A percentile compares a stretch with the other conserved stretches of the same genome.
Evolutionary conservation across 805 yeast genomes (phyloP).

Genomic region (Lachancea lanzarotensis): DNA sequence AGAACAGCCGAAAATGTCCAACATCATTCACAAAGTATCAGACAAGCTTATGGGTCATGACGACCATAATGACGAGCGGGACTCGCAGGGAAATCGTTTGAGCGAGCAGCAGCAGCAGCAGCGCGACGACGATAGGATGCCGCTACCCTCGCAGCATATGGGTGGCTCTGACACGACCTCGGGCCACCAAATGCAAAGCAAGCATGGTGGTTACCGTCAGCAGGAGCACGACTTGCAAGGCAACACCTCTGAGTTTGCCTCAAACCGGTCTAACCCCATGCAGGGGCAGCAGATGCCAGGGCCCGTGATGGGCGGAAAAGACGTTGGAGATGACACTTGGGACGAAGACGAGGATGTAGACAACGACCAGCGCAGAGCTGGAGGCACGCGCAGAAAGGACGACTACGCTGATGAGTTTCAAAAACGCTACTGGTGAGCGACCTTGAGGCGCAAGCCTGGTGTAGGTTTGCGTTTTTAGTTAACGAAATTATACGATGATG

Average conservation of each 20-base stretch:
- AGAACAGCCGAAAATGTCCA: slow-evolving; percentile 23
- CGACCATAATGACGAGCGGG: slow-evolving; percentile 10
- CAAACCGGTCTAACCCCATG: neutral
- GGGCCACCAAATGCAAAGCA: slow-evolving; percentile 6
- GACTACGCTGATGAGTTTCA: slow-evolving; percentile 11
- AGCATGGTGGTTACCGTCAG: slow-evolving; percentile 7
- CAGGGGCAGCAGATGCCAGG: slow-evolving; percentile 7
- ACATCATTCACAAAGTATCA: slow-evolving; percentile 27
- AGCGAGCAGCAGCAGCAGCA: slow-evolving; percentile 7
- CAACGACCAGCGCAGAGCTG: neutral
- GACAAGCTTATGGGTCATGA: slow-evolving; percentile 28
- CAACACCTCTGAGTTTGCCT: neutral
- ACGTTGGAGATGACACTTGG: neutral
- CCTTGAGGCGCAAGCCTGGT: too few species aligned
- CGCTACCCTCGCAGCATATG: slow-evolving; percentile 9
- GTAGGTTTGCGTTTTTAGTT: neutral
- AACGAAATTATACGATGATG: neutral
- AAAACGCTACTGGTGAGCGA: slow-evolving; percentile 8
- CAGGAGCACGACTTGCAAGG: slow-evolving; percentile 7
- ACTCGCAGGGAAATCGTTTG: slow-evolving; percentile 8
- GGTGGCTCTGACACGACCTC: slow-evolving; percentile 1
- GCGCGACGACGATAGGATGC: slow-evolving; percentile 1
- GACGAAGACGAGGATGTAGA: slow-evolving; percentile 7
- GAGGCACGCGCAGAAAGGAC: neutral
- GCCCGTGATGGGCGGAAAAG: slow-evolving; percentile 5